Evolutionary conservation across 495 filamentous ascomycete species (phyloP), one percentile per base, ranked within the genome.

Genomic region (Annulohypoxylon maeteangense): DNA sequence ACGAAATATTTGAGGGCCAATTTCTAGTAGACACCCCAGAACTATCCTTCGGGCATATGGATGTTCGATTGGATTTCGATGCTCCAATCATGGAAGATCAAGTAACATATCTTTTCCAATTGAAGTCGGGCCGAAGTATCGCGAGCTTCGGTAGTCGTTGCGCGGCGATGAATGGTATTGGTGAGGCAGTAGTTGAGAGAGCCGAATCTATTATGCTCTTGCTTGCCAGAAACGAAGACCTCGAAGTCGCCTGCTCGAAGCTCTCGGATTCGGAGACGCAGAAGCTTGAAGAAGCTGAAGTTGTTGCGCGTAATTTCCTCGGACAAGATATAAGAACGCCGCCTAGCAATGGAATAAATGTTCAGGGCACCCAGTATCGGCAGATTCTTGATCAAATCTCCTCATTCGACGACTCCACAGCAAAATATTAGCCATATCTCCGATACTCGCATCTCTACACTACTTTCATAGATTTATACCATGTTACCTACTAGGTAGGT

Each of bases 71-170:
- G 10, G 88, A 93, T 70, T 79, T 84, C 14, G 79, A 88, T 8
- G 86, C 89, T 6, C 82, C 87, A 38, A 78, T 83, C 3, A 70
- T 80, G 2, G 87, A 90, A 38, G 88, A 95, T 29, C 93, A 97
- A 75, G 87, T 99, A 55, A 94, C 92, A 0, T 98, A 96, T 79
- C 84, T 98, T 0, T 97, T 94, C 76, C 93, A 90, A 81, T 90
- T 87, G 14, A 79, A 79, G 4, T 78, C 81, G 4, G 94, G 95
- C 4, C 87, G 90, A 36, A 94, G 92, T 70, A 87, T 79, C n/a
- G 89, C 90, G 25, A 97, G 93, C 75, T 92, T 95, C 68, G 95
- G 94, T 3, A 93, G 91, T 10, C 85, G 87, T 81, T 98, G 93
- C 74, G 95, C 92, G 16, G 88, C 89, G 1, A 88, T 96, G 73